Base-by-base conservation (phyloP, 106 monocot genomes). In the Apostasia ramifera region DNA sequence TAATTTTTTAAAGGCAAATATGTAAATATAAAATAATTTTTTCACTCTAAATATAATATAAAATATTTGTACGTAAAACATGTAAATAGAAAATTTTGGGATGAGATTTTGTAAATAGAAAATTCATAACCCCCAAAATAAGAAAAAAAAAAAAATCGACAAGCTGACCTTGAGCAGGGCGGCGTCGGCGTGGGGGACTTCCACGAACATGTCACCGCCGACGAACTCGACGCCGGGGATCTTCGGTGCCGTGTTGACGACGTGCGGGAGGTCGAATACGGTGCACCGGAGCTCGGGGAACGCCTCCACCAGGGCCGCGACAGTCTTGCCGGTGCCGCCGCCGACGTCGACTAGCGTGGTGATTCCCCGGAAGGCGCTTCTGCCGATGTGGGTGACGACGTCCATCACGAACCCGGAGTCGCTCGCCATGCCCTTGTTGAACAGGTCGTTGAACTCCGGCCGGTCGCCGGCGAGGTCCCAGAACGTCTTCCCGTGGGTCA, bases 191-290 rank as follows among this genome's bases (percentile, higher is more conserved):
- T 55, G 72, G 0, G 79, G 83, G 8, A 83, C 44, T 1, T 48
- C n/a, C 11, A 54, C 60, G 52, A 83, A 83, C 79, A 79, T 79
- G 38, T 83, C 75, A 1, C 83, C 83, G 1, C 42, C 66, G 3
- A 79, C 67, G 11, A 71, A 67, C 60, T 74, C 26, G 13, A 83
- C 63, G 8, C 51, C 45, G 2, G 57, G 26, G 45, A 37, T 50
- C 62, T 57, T 63, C 50, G 63, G 49, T 57, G 50, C 8, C 1
- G 55, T 57, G 5, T 49, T 69, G 3, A 73, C 59, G 26, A 79
- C 73, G 2, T 79, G 74, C 0, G 79, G 79, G 4, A 79, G 52
- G 37, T 79, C 79, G 2, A 79, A 26, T 9, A 79, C 79, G 8
- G 53, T 65, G 52, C 74, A 79, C 8, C 43, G 43, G 4, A 74